Evolutionary conservation across 345 rosid genomes (phyloP), one percentile per base, ranked within the genome.

Genomic region (Balakata baccata): DNA sequence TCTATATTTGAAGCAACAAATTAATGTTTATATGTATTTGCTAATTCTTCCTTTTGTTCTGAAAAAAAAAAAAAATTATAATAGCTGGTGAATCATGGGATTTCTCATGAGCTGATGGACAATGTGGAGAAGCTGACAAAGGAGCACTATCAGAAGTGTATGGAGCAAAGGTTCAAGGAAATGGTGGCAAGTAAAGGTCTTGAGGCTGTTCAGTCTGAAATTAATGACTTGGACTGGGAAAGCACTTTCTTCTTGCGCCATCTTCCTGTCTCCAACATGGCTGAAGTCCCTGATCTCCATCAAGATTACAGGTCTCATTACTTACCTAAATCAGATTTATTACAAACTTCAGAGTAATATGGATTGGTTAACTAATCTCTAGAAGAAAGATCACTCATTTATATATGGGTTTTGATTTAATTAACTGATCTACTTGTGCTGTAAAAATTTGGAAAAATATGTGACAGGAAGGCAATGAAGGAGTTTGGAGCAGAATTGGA

Each of bases 151-250:
- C 85, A 71, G 84, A 94, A 87, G 71, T 82, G 93, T 43, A 87
- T 90, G 98, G 94, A 92, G 79, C 88, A 88, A 46, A 89, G 95
- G 77, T 94, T 94, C 78, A 84, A 85, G 69, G 98, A 94, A 58
- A 51, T 89, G 74, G 89, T 92, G 34, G 86, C 89, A 37, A 83
- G 81, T 75, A 89, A 81, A 53, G 94, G 85, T 5, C 88, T 92
- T 5, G 95, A 87, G 58, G 87, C 80, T 67, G 85, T 88, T 56
- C 70, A 77, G 45, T 64, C 85, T 1, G 97, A 92, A 88, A 85
- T 92, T 75, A 82, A 75, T 18, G 93, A 92, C 66, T 74, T 92
- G 84, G 98, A 94, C 75, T 94, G 98, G 98, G 98, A 94, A 69
- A 87, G 90, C 81, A 92, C 98, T 49, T 94, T 92, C 79, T 79